Evolutionary conservation across 2,329 filamentous ascomycete species (phyloP).

Genomic region (Penicillium sp.): DNA sequence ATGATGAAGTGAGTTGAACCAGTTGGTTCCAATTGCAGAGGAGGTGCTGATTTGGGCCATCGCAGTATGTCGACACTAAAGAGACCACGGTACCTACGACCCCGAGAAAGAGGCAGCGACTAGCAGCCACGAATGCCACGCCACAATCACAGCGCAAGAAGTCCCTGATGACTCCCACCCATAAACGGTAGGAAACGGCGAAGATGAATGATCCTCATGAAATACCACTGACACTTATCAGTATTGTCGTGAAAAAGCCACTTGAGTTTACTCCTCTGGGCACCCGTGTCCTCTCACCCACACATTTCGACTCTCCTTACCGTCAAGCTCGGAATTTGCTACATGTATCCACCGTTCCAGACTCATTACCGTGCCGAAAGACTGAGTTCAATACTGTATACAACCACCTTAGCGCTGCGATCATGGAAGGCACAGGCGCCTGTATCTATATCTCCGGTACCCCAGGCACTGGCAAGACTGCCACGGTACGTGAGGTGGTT

Average conservation of each 20-base stretch:
- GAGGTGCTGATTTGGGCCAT: constrained; percentile 11
- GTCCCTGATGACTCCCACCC: constrained; percentile 58
- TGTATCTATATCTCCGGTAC: constrained; percentile 99
- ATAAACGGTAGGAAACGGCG: constrained; percentile 53
- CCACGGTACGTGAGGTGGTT: constrained; percentile 93
- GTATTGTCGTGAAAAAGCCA: constrained; percentile 75
- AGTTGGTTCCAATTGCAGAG: neutral
- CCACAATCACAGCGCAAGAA: constrained; percentile 43
- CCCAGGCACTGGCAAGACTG: constrained; percentile 94
- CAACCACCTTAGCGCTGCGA: constrained; percentile 88
- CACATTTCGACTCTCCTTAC: constrained; percentile 76
- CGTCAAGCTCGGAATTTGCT: constrained; percentile 83
- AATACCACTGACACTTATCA: constrained; percentile 25
- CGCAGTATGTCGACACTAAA: constrained; percentile 39
- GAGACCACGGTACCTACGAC: constrained; percentile 44
- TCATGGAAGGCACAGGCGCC: constrained; percentile 85
- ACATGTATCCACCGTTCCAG: constrained; percentile 89
- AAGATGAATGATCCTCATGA: constrained; percentile 1
- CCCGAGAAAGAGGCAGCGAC: constrained; percentile 57
- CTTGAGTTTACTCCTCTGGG: constrained; percentile 95
- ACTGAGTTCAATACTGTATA: constrained; percentile 90
- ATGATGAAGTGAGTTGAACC: constrained; percentile 35
- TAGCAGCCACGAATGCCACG: constrained; percentile 44
- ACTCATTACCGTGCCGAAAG: constrained; percentile 85
- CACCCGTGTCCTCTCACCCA: constrained; percentile 75